Evolutionary conservation across 768 basidiomycete species (phyloP).

Genomic region (Pleurotus cornucopiae): DNA sequence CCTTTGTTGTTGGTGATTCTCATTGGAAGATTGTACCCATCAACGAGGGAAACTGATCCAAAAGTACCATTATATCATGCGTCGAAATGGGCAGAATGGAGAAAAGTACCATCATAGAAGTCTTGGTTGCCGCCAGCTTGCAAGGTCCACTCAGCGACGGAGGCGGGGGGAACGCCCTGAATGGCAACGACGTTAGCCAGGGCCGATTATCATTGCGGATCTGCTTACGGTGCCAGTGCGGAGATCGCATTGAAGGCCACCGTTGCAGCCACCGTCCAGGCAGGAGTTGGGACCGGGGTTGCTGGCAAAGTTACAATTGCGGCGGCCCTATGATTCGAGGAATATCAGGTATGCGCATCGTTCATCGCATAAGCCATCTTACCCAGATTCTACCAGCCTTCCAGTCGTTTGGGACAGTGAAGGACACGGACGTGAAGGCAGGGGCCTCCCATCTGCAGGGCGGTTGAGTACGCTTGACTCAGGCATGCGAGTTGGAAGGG

Average conservation of each 20-base stretch:
- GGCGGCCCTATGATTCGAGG: slow-evolving; percentile 29
- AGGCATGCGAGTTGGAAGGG: not conserved
- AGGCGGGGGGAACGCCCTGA: slow-evolving; percentile 62
- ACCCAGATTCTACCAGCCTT: slow-evolving; percentile 52
- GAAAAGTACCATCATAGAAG: slow-evolving; percentile 52
- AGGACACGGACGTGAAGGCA: slow-evolving; percentile 23
- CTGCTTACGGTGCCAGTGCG: slow-evolving; percentile 33
- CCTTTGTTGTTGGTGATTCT: slow-evolving; percentile 51
- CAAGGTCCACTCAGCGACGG: slow-evolving; percentile 68
- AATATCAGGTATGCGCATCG: slow-evolving; percentile 8
- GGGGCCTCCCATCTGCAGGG: slow-evolving; percentile 19
- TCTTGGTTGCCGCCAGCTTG: slow-evolving; percentile 37
- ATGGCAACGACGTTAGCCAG: not conserved
- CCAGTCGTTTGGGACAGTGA: slow-evolving; percentile 47
- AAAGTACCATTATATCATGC: not conserved
- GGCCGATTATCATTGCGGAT: not conserved
- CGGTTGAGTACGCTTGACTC: not conserved
- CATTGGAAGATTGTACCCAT: slow-evolving; percentile 63
- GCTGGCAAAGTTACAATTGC: slow-evolving; percentile 42
- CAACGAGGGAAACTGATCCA: slow-evolving; percentile 55
- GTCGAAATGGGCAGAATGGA: not conserved
- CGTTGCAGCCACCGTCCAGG: slow-evolving; percentile 46
- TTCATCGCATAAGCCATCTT: not conserved
- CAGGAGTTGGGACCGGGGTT: slow-evolving; percentile 39
- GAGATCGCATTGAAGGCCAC: slow-evolving; percentile 40